phyloP scores from a whole-genome alignment of 345 rosid species.

The Populus ilicifolia region DNA sequence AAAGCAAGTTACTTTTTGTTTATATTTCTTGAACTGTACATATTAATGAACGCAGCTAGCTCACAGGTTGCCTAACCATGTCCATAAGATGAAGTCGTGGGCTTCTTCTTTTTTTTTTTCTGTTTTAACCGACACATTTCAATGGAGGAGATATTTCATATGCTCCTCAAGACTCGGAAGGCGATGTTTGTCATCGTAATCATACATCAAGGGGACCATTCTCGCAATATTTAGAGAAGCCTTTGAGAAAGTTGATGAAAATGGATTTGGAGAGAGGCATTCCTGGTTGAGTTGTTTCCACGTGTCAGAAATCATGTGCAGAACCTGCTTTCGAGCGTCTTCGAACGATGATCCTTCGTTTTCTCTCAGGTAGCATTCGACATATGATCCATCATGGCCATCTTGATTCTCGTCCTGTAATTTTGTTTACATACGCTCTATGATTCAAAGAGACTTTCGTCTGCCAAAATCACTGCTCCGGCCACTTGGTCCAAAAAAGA shows the following conservation, averaged over 20 bases:
- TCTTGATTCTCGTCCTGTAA: slow-evolving; percentile 53
- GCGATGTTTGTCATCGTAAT: slow-evolving; percentile 34
- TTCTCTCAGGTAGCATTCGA: slow-evolving; percentile 52
- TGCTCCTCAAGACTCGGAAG: slow-evolving; percentile 43
- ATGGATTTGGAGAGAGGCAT: slow-evolving; percentile 31
- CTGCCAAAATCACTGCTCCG: too few species aligned
- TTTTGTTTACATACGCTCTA: background rate
- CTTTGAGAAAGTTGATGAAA: slow-evolving; percentile 30
- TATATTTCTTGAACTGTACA: too few species aligned
- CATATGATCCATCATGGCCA: slow-evolving; percentile 55
- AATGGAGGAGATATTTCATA: slow-evolving; percentile 22
- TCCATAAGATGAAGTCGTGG: too few species aligned
- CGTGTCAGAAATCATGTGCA: slow-evolving; percentile 36
- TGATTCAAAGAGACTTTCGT: too few species aligned
- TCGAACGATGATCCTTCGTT: slow-evolving; percentile 24
- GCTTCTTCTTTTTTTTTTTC: too few species aligned
- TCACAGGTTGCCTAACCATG: too few species aligned
- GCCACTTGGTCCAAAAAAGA: too few species aligned
- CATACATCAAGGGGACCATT: slow-evolving; percentile 57
- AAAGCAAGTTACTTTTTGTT: too few species aligned
- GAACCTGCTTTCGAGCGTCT: slow-evolving; percentile 32
- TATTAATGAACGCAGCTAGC: too few species aligned
- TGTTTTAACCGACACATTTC: background rate
- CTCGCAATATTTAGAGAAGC: slow-evolving; percentile 49
- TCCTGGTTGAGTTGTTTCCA: slow-evolving; percentile 57